Conservation (phyloP, 495 filamentous ascomycete species). For the Choiromyces venosus region DNA sequence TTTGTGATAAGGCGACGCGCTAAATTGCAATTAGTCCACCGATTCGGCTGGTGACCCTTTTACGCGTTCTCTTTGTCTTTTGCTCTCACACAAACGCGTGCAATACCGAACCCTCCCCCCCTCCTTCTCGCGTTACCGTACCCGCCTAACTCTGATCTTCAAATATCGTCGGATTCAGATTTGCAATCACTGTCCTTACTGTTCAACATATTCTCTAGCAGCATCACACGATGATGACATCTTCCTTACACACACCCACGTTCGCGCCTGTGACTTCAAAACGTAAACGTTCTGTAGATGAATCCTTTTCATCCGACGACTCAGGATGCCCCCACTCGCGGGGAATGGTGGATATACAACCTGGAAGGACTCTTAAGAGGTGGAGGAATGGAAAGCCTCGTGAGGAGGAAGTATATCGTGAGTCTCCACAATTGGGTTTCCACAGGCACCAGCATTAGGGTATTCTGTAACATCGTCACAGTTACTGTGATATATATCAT, state of each 20-base stretch:
- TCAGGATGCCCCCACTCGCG: neutral
- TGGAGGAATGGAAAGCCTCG: conserved; percentile 32
- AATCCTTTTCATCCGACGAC: neutral
- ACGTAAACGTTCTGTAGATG: neutral
- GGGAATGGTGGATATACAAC: conserved; percentile 14
- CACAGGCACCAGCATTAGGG: neutral
- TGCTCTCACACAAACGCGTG: neutral
- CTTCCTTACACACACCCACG: neutral
- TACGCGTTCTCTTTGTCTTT: neutral
- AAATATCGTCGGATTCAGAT: neutral
- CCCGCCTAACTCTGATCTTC: neutral
- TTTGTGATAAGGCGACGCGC: neutral
- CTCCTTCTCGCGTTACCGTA: neutral
- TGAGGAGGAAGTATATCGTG: conserved; percentile 37
- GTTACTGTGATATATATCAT: neutral
- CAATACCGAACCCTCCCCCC: neutral
- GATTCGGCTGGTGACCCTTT: neutral
- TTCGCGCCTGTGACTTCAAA: neutral
- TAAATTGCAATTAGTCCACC: neutral
- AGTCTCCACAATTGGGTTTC: neutral
- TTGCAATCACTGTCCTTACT: neutral
- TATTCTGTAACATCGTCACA: neutral
- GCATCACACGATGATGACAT: neutral
- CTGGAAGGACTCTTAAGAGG: conserved; percentile 34
- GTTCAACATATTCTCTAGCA: neutral